These are phyloP conservation scores for Ceratocystis eucalypticola DNA, from an alignment of 2,329 filamentous ascomycete species.

Conservation along the genomic window DNA sequence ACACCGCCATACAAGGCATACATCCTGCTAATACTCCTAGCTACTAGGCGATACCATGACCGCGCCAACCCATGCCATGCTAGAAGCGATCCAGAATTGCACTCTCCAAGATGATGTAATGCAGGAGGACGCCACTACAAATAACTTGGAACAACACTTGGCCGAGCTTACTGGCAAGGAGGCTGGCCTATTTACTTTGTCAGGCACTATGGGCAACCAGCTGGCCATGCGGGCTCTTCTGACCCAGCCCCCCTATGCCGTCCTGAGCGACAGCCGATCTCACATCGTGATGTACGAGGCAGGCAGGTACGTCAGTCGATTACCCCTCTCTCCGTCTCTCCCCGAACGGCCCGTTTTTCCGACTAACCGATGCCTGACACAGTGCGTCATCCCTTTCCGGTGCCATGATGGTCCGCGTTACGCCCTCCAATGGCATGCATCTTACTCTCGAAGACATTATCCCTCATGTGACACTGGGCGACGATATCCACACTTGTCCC, in stretches of 20 bases:
- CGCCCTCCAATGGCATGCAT: constrained; percentile 57
- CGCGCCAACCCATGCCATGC: constrained; percentile 67
- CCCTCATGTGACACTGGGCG: constrained; percentile 47
- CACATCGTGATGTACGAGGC: constrained; percentile 62
- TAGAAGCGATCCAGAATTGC: constrained; percentile 59
- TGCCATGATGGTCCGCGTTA: constrained; percentile 52
- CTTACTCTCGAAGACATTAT: constrained; percentile 66
- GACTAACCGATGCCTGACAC: not conserved
- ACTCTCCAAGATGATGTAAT: constrained; percentile 77
- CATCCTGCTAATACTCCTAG: not conserved
- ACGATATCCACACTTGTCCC: constrained; percentile 65
- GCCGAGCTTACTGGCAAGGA: constrained; percentile 63
- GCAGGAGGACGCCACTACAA: constrained; percentile 65
- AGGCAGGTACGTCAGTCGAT: constrained; percentile 35
- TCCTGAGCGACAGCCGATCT: constrained; percentile 64
- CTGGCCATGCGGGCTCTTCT: constrained; percentile 67
- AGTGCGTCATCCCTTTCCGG: constrained; percentile 60
- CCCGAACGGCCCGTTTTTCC: not conserved
- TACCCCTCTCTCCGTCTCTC: not conserved
- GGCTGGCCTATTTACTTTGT: constrained; percentile 66
- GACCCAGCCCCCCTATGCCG: constrained; percentile 61
- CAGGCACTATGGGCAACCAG: constrained; percentile 92
- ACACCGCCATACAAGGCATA: not conserved
- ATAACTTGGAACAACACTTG: constrained; percentile 58
- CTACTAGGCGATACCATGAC: constrained; percentile 45